phyloP scores from a whole-genome alignment of 2,329 filamentous ascomycete species.

The Fusarium temperatum region DNA sequence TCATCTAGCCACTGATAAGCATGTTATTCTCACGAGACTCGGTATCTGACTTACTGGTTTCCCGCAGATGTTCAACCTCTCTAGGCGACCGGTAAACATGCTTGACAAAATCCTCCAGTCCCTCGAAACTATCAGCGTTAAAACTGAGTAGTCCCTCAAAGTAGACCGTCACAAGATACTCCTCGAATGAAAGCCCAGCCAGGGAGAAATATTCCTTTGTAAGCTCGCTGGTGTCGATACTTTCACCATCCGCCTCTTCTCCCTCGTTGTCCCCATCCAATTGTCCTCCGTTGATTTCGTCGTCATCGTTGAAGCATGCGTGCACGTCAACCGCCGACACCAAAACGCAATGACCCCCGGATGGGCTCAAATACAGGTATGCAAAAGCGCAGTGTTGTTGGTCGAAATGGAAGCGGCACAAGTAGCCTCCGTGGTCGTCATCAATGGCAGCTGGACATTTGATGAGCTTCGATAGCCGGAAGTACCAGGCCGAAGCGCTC shows the following conservation, averaged over 20 bases:
- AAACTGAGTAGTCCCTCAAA: background rate
- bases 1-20: background rate
- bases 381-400: background rate
- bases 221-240: background rate
- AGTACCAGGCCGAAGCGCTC: background rate
- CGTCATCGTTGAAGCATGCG: background rate
- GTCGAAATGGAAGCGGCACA: background rate
- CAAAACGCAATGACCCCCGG: background rate
- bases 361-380: background rate
- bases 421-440: background rate
- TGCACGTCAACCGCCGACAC: background rate
- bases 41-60: background rate
- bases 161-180: background rate
- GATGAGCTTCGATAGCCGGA: background rate
- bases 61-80: background rate
- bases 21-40: accelerated
- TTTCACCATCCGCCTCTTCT: background rate
- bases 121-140: background rate
- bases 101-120: background rate
- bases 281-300: background rate
- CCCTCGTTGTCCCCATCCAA: background rate
- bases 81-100: background rate
- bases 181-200: background rate
- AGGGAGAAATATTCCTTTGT: background rate
- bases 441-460: background rate